A percentile compares a stretch with the other conserved stretches of the same genome.
These are phyloP conservation scores for Phytophthora parvispora DNA, from an alignment of 352 stramenopile species.

Conservation along the genomic window DNA sequence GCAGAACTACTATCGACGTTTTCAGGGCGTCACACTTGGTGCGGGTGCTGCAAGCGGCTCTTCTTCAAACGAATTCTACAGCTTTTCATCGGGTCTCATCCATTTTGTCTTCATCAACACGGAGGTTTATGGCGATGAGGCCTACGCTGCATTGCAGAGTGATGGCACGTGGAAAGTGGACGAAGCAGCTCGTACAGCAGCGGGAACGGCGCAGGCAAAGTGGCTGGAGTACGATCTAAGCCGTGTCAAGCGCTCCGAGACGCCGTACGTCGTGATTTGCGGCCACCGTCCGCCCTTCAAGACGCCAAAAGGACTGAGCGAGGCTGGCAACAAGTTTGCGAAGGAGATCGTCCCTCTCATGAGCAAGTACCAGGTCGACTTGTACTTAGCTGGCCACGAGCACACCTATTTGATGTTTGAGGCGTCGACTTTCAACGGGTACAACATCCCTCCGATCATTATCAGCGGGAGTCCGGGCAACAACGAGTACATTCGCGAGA, in stretches of 20 bases:
- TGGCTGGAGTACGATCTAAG: slow-evolving; percentile 85
- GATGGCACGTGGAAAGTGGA: slow-evolving; percentile 69
- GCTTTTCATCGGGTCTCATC: slow-evolving; percentile 67
- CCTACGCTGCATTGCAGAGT: slow-evolving; percentile 50
- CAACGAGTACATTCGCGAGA: slow-evolving; percentile 77
- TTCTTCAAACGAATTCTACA: slow-evolving; percentile 81
- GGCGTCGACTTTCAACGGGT: slow-evolving; percentile 53
- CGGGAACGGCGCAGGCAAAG: slow-evolving; percentile 43
- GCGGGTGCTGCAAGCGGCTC: slow-evolving; percentile 68
- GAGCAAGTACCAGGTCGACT: slow-evolving; percentile 78
- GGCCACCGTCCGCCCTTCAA: slow-evolving; percentile 81
- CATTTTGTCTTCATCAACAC: slow-evolving; percentile 88
- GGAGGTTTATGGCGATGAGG: slow-evolving; percentile 79
- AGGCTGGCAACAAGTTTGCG: slow-evolving; percentile 60
- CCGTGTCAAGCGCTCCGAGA: slow-evolving; percentile 63
- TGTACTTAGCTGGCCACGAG: slow-evolving; percentile 78
- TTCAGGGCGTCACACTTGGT: slow-evolving; percentile 62
- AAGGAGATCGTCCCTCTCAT: slow-evolving; percentile 79
- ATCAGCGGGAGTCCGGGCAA: slow-evolving; percentile 80
- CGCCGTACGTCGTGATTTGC: slow-evolving; percentile 80
- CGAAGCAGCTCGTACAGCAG: slow-evolving; percentile 44
- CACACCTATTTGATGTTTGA: slow-evolving; percentile 82
- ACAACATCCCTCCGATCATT: slow-evolving; percentile 74
- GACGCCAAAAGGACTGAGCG: slow-evolving; percentile 53
- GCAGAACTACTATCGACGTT: slow-evolving; percentile 81